A percentile compares a stretch with the other conserved stretches of the same genome.
These are phyloP conservation scores for Aspergillus baeticus DNA, from an alignment of 495 filamentous ascomycete species.

Conservation along the genomic window DNA sequence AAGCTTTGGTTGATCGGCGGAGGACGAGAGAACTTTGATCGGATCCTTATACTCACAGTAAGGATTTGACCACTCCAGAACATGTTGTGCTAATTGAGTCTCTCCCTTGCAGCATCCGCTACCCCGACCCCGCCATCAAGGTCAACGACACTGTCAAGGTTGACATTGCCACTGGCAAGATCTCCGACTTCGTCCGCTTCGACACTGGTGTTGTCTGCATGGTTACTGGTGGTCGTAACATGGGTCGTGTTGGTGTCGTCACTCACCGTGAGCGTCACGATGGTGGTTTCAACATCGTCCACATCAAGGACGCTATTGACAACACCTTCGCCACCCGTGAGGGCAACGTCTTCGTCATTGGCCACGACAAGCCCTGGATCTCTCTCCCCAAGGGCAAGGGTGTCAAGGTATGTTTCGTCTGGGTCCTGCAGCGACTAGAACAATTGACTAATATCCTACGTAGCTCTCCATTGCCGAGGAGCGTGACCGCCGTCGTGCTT, in stretches of 20 bases:
- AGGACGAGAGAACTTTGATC: slow-evolving; percentile 36
- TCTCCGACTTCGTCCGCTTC: slow-evolving; percentile 92
- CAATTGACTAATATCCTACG: slow-evolving; percentile 13
- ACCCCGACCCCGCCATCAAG: slow-evolving; percentile 96
- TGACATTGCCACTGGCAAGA: slow-evolving; percentile 93
- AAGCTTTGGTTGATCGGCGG: slow-evolving; percentile 84
- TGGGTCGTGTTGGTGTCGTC: slow-evolving; percentile 99
- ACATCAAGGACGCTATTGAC: slow-evolving; percentile 99
- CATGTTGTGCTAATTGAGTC: slow-evolving; percentile 37
- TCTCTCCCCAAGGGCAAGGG: slow-evolving; percentile 99
- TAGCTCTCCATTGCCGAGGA: slow-evolving; percentile 95
- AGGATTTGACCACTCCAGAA: slow-evolving; percentile 25
- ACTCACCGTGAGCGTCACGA: slow-evolving; percentile 99
- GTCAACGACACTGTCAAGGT: slow-evolving; percentile 99
- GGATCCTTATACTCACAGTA: slow-evolving; percentile 31
- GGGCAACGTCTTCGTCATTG: slow-evolving; percentile 98
- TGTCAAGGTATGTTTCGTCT: slow-evolving; percentile 70
- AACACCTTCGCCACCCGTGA: slow-evolving; percentile 99
- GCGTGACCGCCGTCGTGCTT: slow-evolving; percentile 90
- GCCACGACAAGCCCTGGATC: slow-evolving; percentile 96
- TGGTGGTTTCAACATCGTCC: slow-evolving; percentile 98
- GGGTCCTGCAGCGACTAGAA: neutral
- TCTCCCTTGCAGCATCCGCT: slow-evolving; percentile 75
- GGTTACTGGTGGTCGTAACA: slow-evolving; percentile 98
- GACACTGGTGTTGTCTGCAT: slow-evolving; percentile 97